Percentiles rank a stretch among this genome's conserved stretches.
These are phyloP conservation scores for Fusarium torreyae DNA, from an alignment of 2,329 filamentous ascomycete genomes.

Conservation along the genomic window DNA sequence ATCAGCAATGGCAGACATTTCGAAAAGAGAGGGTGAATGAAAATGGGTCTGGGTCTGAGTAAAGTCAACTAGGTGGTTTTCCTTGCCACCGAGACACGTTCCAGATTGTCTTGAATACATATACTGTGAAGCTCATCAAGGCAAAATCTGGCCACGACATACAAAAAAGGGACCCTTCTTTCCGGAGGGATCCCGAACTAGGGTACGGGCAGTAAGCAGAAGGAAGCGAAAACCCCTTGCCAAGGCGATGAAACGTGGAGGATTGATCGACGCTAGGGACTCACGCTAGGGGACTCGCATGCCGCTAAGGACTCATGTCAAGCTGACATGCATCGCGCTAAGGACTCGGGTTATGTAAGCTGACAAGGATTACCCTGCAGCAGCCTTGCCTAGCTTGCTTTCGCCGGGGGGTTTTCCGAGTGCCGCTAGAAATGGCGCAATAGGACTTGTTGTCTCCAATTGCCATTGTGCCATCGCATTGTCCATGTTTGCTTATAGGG, in stretches of 20 bases:
- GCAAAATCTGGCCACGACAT: not conserved
- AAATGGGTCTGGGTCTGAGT: not conserved
- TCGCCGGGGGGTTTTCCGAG: not conserved
- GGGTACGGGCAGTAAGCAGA: slow-evolving; percentile 7
- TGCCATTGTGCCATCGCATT: not conserved
- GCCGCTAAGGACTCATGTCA: slow-evolving; percentile 11
- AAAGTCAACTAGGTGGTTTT: not conserved
- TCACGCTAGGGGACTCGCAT: slow-evolving; percentile 17
- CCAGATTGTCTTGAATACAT: slow-evolving; percentile 5
- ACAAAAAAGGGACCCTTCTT: not conserved
- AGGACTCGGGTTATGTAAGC: slow-evolving; percentile 2
- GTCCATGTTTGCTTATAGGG: not conserved
- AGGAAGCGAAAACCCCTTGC: slow-evolving; percentile 12
- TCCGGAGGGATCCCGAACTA: not conserved
- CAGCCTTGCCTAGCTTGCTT: not conserved
- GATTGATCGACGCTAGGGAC: slow-evolving; percentile 2
- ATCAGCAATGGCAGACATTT: slow-evolving; percentile 3
- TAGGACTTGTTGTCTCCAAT: not conserved
- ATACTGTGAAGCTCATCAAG: not conserved
- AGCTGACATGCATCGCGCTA: slow-evolving; percentile 15
- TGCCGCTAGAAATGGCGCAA: not conserved
- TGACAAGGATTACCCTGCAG: not conserved
- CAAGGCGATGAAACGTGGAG: not conserved
- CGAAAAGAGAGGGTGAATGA: slow-evolving; percentile 2
- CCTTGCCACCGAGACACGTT: not conserved